Conservation (phyloP, 441 rosid genomes). For the Arabidopsis lyrata region DNA sequence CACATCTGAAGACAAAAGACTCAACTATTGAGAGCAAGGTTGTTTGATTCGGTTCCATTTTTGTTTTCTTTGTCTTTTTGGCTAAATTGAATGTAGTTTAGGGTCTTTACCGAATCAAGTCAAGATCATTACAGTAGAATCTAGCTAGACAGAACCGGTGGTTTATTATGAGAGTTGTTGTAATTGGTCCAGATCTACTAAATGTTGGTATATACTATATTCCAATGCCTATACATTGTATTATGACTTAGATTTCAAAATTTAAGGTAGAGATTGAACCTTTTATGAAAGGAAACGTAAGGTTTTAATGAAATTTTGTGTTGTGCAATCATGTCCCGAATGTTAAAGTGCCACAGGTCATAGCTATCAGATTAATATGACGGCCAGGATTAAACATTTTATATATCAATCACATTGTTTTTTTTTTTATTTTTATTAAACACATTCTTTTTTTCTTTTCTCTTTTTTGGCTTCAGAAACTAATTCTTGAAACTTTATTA, state of each 20-base stretch:
- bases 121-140: conserved; percentile 16
- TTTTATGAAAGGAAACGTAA: background rate
- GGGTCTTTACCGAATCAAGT: conserved; percentile 10
- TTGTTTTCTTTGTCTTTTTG: conserved; percentile 16
- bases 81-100: conserved; percentile 20
- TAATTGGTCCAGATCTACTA: background rate
- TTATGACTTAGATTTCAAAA: background rate
- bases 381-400: background rate
- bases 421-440: no score
- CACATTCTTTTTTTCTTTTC: no score
- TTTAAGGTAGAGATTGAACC: conserved; percentile 1
- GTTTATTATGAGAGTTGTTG: conserved; percentile 23
- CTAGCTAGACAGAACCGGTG: conserved; percentile 19
- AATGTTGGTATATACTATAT: conserved; percentile 19
- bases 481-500: no score
- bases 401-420: background rate
- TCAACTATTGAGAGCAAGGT: conserved; percentile 9
- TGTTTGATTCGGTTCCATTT: conserved; percentile 8
- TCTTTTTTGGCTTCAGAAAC: no score
- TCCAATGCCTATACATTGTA: conserved; percentile 3
- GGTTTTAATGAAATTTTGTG: background rate
- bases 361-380: background rate
- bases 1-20: conserved; percentile 18
- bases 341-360: background rate
- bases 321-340: background rate